These are phyloP conservation scores for Bruguiera sexangula DNA, from an alignment of 345 rosid species.

Conservation along the genomic window DNA sequence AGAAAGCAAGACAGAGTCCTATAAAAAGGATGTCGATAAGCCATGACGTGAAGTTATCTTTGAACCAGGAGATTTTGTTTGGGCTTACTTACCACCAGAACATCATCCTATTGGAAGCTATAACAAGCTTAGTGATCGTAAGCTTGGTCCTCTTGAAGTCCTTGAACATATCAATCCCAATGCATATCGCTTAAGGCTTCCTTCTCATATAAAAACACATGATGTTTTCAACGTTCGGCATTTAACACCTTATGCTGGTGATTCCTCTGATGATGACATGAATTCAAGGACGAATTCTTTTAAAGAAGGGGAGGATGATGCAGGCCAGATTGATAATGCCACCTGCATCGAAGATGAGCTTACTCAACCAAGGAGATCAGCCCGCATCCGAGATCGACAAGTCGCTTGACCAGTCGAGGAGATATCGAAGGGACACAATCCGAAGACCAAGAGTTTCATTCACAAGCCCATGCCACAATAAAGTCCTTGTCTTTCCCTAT, in stretches of 20 bases:
- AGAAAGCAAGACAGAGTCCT: not conserved
- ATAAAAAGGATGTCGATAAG: conserved; percentile 1
- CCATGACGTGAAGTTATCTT: not conserved
- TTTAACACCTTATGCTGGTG: not conserved
- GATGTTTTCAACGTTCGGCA: conserved; percentile 8
- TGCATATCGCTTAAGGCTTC: not conserved
- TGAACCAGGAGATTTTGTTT: conserved; percentile 9
- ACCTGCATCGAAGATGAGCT: too few species aligned
- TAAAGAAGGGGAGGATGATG: conserved; percentile 3
- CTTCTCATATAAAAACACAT: not conserved
- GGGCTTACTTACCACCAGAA: not conserved
- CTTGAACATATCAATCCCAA: not conserved
- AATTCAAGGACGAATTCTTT: conserved; percentile 7
- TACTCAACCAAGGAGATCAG: too few species aligned
- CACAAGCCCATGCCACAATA: too few species aligned
- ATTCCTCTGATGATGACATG: not conserved
- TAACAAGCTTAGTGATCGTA: not conserved
- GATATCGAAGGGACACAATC: too few species aligned
- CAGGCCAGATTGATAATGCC: too few species aligned
- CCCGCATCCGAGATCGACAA: too few species aligned
- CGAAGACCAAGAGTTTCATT: too few species aligned
- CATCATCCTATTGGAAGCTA: not conserved
- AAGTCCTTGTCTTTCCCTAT: too few species aligned
- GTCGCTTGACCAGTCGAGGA: too few species aligned
- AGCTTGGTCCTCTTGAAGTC: conserved; percentile 1